Conservation (phyloP, 495 filamentous ascomycete species). For the Podospora conica region DNA sequence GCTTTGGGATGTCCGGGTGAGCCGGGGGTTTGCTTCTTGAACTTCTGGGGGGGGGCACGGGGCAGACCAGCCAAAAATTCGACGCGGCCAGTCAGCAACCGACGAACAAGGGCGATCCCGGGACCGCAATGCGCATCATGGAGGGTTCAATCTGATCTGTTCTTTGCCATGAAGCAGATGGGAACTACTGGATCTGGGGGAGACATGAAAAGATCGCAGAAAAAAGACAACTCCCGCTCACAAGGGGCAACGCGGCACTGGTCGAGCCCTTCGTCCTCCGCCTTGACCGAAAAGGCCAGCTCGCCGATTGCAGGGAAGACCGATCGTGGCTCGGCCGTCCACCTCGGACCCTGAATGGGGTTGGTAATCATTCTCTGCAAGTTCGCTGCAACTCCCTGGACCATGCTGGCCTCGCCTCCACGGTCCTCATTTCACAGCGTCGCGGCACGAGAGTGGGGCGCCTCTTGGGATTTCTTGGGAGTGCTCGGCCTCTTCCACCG, state of each 20-base stretch:
- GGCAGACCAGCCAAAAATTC: constrained; percentile 2
- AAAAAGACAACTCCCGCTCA: neutral
- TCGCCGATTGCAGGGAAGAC: constrained; percentile 7
- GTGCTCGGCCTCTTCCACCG: constrained; percentile 1
- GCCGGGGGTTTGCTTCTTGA: constrained; percentile 6
- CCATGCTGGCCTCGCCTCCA: constrained; percentile 6
- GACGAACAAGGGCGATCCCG: constrained; percentile 3
- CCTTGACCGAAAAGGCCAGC: constrained; percentile 4
- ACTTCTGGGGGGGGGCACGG: neutral
- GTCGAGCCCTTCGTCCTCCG: neutral
- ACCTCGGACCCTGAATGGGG: constrained; percentile 20
- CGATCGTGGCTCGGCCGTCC: constrained; percentile 1
- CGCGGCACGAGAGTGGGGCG: constrained; percentile 20
- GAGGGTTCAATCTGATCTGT: neutral
- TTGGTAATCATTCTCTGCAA: constrained; percentile 23
- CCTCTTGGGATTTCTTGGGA: neutral
- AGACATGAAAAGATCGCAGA: neutral
- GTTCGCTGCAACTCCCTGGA: neutral
- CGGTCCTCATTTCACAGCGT: constrained; percentile 24
- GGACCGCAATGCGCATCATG: neutral
- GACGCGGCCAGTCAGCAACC: neutral
- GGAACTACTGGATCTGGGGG: neutral
- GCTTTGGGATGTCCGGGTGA: constrained; percentile 8
- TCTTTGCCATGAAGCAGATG: neutral
- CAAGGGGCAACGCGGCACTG: neutral